Evolutionary conservation across 164 flowering plant species (phyloP).

Genomic region (Paratinospora sagittata): DNA sequence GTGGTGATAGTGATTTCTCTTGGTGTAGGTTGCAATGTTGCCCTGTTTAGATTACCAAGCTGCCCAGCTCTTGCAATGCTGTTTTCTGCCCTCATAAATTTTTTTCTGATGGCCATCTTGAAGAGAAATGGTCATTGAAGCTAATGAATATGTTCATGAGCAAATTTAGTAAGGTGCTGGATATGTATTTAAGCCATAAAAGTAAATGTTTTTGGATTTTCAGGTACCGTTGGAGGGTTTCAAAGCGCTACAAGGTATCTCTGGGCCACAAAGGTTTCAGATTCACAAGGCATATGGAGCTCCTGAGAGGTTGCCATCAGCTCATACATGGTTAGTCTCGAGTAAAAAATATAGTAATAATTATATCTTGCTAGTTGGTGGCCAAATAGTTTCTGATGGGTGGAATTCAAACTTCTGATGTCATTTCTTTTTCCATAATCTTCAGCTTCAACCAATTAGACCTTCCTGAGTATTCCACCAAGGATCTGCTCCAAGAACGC

Average conservation of each 20-base stretch:
- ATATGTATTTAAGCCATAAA: background rate
- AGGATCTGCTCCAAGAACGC: conserved; percentile 84
- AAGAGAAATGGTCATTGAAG: too few species aligned
- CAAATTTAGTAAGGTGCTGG: background rate
- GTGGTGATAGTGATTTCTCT: too few species aligned
- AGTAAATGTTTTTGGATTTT: conserved; percentile 7
- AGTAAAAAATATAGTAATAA: background rate
- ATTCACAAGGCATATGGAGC: conserved; percentile 99
- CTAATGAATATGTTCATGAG: background rate
- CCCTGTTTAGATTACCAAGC: too few species aligned
- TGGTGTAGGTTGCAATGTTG: too few species aligned
- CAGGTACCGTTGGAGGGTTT: conserved; percentile 98
- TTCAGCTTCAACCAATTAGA: conserved; percentile 93
- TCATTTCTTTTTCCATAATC: conserved; percentile 3
- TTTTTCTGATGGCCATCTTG: too few species aligned
- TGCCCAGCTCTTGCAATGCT: too few species aligned
- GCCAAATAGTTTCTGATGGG: background rate
- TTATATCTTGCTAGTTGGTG: background rate
- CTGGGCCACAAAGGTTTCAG: conserved; percentile 93
- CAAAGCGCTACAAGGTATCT: conserved; percentile 89
- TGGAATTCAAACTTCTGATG: background rate
- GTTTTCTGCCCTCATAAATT: too few species aligned
- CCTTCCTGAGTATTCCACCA: conserved; percentile 85
- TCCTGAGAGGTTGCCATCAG: conserved; percentile 89
- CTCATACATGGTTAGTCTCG: conserved; percentile 86